Evolutionary conservation across 176 grass and related monocot species (phyloP).

Genomic region (Leersia perrieri): DNA sequence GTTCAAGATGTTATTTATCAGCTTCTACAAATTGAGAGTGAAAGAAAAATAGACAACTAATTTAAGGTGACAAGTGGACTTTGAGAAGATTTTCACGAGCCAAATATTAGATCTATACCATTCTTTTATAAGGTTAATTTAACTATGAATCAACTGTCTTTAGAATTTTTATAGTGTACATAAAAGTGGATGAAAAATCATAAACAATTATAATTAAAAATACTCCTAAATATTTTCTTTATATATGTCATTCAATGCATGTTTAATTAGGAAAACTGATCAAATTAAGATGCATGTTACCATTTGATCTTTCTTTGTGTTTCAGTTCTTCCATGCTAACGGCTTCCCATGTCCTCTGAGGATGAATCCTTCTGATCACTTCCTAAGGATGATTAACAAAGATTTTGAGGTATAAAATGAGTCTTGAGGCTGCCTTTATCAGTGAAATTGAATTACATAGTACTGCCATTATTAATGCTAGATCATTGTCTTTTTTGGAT

Average conservation of each 20-base stretch:
- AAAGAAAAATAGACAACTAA: no score
- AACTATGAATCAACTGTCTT: background rate
- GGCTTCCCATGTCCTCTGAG: conserved; percentile 58
- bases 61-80: no score
- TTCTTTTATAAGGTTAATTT: background rate
- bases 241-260: background rate
- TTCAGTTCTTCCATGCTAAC: conserved; percentile 61
- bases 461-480: background rate
- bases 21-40: no score
- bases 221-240: background rate
- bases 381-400: conserved; percentile 60
- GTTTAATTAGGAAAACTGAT: background rate
- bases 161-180: background rate
- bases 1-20: no score
- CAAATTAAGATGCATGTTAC: background rate
- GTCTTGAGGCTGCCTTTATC: background rate
- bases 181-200: background rate
- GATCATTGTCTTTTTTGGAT: background rate
- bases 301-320: background rate
- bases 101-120: background rate
- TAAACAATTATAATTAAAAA: background rate
- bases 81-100: no score
- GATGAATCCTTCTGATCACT: conserved; percentile 63
- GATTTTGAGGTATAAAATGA: conserved; percentile 52
- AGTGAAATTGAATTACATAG: background rate